Evolutionary conservation across 2,329 filamentous ascomycete genomes (phyloP).

Genomic region (Aspergillus sp.): DNA sequence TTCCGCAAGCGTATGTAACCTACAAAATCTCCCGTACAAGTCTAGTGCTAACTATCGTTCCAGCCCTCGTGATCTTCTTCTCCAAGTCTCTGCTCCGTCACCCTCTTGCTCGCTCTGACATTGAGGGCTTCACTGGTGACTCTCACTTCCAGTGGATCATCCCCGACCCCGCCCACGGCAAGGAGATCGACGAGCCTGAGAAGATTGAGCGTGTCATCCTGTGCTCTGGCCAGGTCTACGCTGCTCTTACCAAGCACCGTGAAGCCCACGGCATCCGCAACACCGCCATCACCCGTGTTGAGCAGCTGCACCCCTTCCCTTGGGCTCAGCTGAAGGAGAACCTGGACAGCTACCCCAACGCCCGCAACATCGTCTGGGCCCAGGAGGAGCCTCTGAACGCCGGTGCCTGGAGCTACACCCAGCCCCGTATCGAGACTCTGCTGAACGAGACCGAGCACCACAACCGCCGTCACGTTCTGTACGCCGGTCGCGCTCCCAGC

Average conservation of each 20-base stretch:
- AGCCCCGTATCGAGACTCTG: constrained; percentile 94
- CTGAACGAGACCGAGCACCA: constrained; percentile 89
- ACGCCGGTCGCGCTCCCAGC: constrained; percentile 90
- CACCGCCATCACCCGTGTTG: constrained; percentile 90
- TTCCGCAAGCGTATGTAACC: constrained; percentile 90
- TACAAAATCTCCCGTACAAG: background rate
- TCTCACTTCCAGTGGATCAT: constrained; percentile 98
- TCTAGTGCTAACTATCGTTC: constrained; percentile 18
- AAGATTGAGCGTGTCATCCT: constrained; percentile 93
- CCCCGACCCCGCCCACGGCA: constrained; percentile 80
- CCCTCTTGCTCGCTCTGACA: constrained; percentile 81
- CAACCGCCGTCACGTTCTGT: constrained; percentile 94
- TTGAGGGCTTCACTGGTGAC: constrained; percentile 88
- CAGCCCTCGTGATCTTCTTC: constrained; percentile 95
- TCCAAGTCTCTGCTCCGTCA: constrained; percentile 95
- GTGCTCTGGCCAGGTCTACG: constrained; percentile 93
- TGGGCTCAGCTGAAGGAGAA: constrained; percentile 97
- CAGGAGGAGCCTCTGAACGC: constrained; percentile 98
- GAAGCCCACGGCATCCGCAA: constrained; percentile 83
- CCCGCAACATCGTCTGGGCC: constrained; percentile 94
- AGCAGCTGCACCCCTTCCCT: constrained; percentile 98
- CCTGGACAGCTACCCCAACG: constrained; percentile 94
- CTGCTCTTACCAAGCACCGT: constrained; percentile 86
- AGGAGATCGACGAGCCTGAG: constrained; percentile 73
- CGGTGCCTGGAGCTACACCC: constrained; percentile 94